Base-by-base conservation (phyloP, 805 yeast genomes). In the Metschnikowia santaceciliae region DNA sequence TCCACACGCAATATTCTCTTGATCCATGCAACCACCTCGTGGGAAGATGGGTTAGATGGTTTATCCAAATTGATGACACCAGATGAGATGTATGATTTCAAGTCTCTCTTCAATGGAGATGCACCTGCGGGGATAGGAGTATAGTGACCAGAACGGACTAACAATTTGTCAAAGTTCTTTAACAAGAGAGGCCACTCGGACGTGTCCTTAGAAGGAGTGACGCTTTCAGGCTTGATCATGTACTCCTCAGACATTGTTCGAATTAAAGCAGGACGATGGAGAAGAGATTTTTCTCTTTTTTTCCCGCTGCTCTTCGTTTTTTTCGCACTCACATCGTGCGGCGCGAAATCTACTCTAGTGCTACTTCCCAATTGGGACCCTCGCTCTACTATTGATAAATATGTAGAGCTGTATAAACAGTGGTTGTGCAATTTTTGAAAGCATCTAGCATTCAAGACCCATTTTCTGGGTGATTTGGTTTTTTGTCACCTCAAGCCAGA, bases 21-120 rank as follows among this genome's bases (percentile, higher is more conserved):
- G 66, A 94, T 83, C 99, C 99, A 94, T 22, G 99, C 99, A 64
- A 94, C 99, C 67, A 94, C 99, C 78, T 94, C 99, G 75, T 94
- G 99, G 49, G 97, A 90, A 41, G 97, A 89, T 61, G 99, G 99
- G 72, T 94, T 94, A 26, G 97, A 88, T 61, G 99, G 99, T 69
- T 94, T 94, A 76, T 94, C 99, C 63, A 94, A 80, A 77, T 94
- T 94, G 68, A 94, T 92, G 47, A 94, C 96, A 79, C 99, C 99
- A 6, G 96, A 85, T 46, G 94, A 82, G 62, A 94, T 78, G 71
- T 94, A 94, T 33, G 88, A 79, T 72, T 88, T 88, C 61, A 94
- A 76, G 71, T 90, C 97, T 79, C 99, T 86, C 74, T 90, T 90
- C 68, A 88, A 80, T 54, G 99, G 99, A 48, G 96, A 83, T 68